Conservation (phyloP, 1,284 basidiomycete genomes). For the Ustilago trichophora region DNA sequence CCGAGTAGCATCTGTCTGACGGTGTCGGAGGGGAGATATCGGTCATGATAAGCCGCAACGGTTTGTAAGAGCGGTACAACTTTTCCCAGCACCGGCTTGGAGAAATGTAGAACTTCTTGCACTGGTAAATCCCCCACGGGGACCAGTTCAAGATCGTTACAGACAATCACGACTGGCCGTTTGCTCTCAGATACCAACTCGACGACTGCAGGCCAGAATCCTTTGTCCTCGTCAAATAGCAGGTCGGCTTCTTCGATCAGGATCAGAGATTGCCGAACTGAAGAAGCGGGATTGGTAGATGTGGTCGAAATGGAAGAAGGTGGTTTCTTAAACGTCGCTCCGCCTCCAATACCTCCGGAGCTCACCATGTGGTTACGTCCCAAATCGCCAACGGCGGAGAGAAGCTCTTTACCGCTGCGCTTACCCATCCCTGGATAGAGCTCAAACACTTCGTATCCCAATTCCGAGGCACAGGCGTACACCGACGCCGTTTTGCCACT, state of each 20-base stretch:
- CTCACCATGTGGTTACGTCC: conserved; percentile 75
- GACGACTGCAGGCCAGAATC: conserved; percentile 83
- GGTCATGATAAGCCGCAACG: conserved; percentile 6
- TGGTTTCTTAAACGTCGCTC: conserved; percentile 23
- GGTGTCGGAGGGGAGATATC: neutral
- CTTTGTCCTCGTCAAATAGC: conserved; percentile 85
- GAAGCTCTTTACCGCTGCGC: conserved; percentile 80
- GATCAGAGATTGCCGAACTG: conserved; percentile 82
- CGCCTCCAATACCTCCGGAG: conserved; percentile 50
- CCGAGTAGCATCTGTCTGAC: neutral
- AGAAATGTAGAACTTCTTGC: conserved; percentile 46
- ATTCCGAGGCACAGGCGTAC: conserved; percentile 69
- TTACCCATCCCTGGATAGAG: conserved; percentile 89
- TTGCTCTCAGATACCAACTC: conserved; percentile 56
- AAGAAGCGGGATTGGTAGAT: neutral
- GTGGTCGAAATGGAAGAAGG: neutral
- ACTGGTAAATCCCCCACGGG: conserved; percentile 43
- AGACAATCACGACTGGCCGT: conserved; percentile 60
- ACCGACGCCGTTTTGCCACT: conserved; percentile 61
- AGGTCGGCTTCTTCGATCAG: conserved; percentile 97
- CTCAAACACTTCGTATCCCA: conserved; percentile 96
- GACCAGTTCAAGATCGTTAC: conserved; percentile 53
- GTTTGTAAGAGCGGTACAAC: conserved; percentile 58
- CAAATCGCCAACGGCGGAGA: conserved; percentile 86
- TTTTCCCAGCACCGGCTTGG: conserved; percentile 36